Percentiles rank a stretch among this genome's conserved stretches.
These are phyloP conservation scores for Daldinia childiae DNA, from an alignment of 495 filamentous ascomycete species.

Conservation along the genomic window DNA sequence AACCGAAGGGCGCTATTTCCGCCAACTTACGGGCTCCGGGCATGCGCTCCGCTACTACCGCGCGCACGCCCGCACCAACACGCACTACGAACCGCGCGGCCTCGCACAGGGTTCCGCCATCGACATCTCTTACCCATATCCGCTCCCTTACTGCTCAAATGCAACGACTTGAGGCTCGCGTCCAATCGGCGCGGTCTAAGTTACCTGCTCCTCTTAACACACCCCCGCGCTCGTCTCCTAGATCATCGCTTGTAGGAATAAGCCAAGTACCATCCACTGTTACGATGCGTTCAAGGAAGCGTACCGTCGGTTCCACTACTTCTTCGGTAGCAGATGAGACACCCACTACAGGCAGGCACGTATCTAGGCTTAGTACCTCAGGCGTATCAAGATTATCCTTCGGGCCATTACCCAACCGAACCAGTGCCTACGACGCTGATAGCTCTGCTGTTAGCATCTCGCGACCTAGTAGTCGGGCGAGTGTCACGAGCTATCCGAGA, in stretches of 20 bases:
- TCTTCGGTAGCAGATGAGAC: constrained; percentile 57
- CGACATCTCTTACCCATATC: constrained; percentile 90
- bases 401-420: constrained; percentile 59
- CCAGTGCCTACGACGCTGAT: constrained; percentile 47
- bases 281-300: constrained; percentile 77
- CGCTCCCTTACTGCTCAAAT: constrained; percentile 94
- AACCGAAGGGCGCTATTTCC: constrained; percentile 50
- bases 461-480: constrained; percentile 70
- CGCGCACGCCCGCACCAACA: constrained; percentile 45
- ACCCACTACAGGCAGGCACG: constrained; percentile 59
- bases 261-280: constrained; percentile 75
- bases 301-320: constrained; percentile 72
- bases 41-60: constrained; percentile 49
- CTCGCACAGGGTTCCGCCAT: constrained; percentile 69
- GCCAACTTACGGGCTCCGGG: constrained; percentile 48
- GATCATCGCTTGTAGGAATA: constrained; percentile 62
- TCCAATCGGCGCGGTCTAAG: constrained; percentile 93
- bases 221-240: constrained; percentile 83
- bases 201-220: constrained; percentile 81
- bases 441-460: constrained; percentile 52
- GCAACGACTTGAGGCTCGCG: constrained; percentile 91
- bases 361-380: constrained; percentile 61
- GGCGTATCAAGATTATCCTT: constrained; percentile 64
- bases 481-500: constrained; percentile 61
- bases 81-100: constrained; percentile 48